Conservation (phyloP, 768 basidiomycete species). For the Rhizopogon vulgaris region DNA sequence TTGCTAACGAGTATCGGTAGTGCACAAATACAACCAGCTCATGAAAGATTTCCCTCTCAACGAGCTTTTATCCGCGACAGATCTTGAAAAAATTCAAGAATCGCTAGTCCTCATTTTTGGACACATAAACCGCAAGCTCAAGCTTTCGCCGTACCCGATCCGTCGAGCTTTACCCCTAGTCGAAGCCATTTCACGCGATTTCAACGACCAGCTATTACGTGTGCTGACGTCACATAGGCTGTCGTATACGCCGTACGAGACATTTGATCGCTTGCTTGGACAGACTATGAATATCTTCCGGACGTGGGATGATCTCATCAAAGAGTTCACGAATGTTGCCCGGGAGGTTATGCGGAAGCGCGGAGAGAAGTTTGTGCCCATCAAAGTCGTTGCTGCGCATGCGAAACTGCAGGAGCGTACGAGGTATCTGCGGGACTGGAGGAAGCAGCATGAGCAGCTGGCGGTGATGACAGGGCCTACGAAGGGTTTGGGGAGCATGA, state of each 20-base stretch:
- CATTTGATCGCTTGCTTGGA: constrained; percentile 81
- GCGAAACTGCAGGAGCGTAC: constrained; percentile 85
- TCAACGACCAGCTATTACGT: constrained; percentile 89
- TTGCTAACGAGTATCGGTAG: constrained; percentile 30
- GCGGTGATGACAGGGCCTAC: constrained; percentile 96
- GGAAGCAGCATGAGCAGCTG: constrained; percentile 96
- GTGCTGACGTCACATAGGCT: constrained; percentile 89
- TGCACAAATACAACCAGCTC: constrained; percentile 95
- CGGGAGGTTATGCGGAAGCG: constrained; percentile 90
- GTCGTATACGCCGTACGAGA: constrained; percentile 90
- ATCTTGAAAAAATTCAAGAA: constrained; percentile 92
- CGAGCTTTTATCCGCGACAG: constrained; percentile 92
- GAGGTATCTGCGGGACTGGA: constrained; percentile 83
- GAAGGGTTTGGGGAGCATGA: constrained; percentile 69
- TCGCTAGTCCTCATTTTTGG: constrained; percentile 81
- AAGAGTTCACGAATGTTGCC: constrained; percentile 89
- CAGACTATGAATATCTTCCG: constrained; percentile 75
- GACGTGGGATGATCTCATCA: constrained; percentile 86
- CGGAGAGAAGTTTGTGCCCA: constrained; percentile 90
- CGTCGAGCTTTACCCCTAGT: constrained; percentile 93
- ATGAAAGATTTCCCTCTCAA: constrained; percentile 99
- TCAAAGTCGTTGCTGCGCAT: constrained; percentile 90
- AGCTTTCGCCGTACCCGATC: constrained; percentile 94
- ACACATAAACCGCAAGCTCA: constrained; percentile 93
- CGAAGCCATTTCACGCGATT: constrained; percentile 96